Evolutionary conservation across 441 rosid species (phyloP).

Genomic region (Kokia cookei): DNA sequence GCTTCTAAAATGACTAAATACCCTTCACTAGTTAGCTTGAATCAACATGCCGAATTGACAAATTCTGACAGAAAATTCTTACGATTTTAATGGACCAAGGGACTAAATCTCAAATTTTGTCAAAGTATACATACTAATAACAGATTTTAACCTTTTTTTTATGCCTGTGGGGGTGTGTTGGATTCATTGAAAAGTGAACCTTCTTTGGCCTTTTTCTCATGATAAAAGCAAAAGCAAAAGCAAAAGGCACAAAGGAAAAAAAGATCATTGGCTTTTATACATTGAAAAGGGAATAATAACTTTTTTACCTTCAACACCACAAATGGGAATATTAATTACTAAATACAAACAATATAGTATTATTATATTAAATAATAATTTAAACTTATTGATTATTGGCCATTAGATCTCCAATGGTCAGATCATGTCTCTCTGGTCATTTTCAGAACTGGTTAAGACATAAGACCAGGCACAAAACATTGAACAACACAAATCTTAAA

Average conservation of each 20-base stretch:
- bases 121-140: too few relatives aligned
- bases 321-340: too few relatives aligned
- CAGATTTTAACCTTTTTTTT: too few relatives aligned
- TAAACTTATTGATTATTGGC: neutral
- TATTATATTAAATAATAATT: too few relatives aligned
- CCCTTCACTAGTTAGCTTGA: too few relatives aligned
- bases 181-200: conserved; percentile 1
- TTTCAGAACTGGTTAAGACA: conserved; percentile 11
- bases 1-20: neutral
- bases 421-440: conserved; percentile 28
- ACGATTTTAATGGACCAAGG: too few relatives aligned
- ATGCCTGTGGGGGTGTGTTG: neutral
- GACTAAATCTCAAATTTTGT: too few relatives aligned
- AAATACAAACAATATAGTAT: too few relatives aligned
- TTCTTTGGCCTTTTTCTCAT: neutral
- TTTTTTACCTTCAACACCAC: conserved; percentile 3
- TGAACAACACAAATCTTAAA: neutral
- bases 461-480: neutral
- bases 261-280: conserved; percentile 29
- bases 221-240: conserved; percentile 35
- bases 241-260: neutral
- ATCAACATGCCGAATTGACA: too few relatives aligned
- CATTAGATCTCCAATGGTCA: neutral
- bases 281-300: conserved; percentile 10
- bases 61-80: too few relatives aligned